Base-by-base conservation (phyloP, 2,329 filamentous ascomycete species). In the Lizonia empirigonia region DNA sequence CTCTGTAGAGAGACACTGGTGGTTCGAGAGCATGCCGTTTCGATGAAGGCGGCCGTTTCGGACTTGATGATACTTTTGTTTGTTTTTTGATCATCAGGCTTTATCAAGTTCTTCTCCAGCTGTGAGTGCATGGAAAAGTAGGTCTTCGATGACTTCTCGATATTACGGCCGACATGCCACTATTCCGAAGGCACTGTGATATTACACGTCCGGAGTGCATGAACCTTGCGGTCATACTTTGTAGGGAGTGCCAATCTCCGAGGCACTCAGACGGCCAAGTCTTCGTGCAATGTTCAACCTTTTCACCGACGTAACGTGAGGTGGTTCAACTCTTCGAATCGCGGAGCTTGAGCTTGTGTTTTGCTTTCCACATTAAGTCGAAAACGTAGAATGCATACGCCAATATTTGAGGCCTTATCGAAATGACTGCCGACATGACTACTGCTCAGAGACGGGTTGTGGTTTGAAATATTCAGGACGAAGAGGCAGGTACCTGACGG, bases 401-500 rank as follows among this genome's bases (percentile, higher is more conserved):
- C n/a, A n/a, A n/a, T n/a, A n/a, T n/a, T n/a, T n/a, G n/a, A n/a
- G n/a, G n/a, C n/a, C n/a, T n/a, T n/a, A n/a, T n/a, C n/a, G n/a
- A n/a, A n/a, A n/a, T n/a, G n/a, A n/a, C n/a, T n/a, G n/a, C n/a
- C 9, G 18, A 12, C 15, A 19, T 33, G 30, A 15, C 9, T 34
- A 16, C 16, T 16, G 7, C 12, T 34, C 32, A 8, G 19, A 9
- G 19, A 34, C 16, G 32, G 7, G 15, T 7, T 35, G 27, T 15
- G 22, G 7, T n/a, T n/a, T n/a, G n/a, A n/a, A n/a, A n/a, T n/a
- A n/a, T n/a, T n/a, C n/a, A n/a, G n/a, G 10, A 8, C 13, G 24
- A 42, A 29, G 13, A 42, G 32, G 42, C 27, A 51, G 35, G 49
- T 46, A 24, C 7, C 44, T 40, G 18, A 15, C 44, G 29, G 22